phyloP scores from a whole-genome alignment of 441 rosid genomes.

The Arabidopsis hybrid region DNA sequence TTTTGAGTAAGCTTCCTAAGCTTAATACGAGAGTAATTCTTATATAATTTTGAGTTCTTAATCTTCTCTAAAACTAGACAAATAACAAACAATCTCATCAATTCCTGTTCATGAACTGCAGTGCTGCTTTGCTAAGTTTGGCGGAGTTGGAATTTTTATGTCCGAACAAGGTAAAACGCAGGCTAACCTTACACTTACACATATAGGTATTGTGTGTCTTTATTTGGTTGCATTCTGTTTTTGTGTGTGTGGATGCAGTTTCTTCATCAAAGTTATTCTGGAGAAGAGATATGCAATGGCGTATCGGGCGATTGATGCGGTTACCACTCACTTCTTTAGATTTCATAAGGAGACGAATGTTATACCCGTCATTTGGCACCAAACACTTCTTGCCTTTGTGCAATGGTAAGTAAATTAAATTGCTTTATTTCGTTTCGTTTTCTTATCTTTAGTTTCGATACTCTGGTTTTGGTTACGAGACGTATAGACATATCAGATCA shows the following conservation, averaged over 20 bases:
- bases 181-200: background rate
- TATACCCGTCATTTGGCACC: slow-evolving; percentile 89
- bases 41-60: too few species aligned
- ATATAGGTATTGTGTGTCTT: background rate
- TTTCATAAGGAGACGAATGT: slow-evolving; percentile 62
- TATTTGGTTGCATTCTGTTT: slow-evolving; percentile 10
- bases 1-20: too few species aligned
- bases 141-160: slow-evolving; percentile 76
- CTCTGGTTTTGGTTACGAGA: too few species aligned
- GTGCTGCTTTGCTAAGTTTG: slow-evolving; percentile 73
- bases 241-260: slow-evolving; percentile 52
- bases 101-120: slow-evolving; percentile 49
- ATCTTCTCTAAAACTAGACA: too few species aligned
- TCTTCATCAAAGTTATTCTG: slow-evolving; percentile 77
- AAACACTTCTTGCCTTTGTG: slow-evolving; percentile 75
- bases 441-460: too few species aligned
- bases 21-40: too few species aligned
- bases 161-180: slow-evolving; percentile 67
- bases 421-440: too few species aligned
- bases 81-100: background rate
- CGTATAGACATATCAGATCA: too few species aligned
- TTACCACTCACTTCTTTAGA: slow-evolving; percentile 70
- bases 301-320: slow-evolving; percentile 66
- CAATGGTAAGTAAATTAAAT: slow-evolving; percentile 53
- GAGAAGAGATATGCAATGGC: slow-evolving; percentile 85